Conservation (phyloP, 164 flowering plant genomes). For the Sedum album region DNA sequence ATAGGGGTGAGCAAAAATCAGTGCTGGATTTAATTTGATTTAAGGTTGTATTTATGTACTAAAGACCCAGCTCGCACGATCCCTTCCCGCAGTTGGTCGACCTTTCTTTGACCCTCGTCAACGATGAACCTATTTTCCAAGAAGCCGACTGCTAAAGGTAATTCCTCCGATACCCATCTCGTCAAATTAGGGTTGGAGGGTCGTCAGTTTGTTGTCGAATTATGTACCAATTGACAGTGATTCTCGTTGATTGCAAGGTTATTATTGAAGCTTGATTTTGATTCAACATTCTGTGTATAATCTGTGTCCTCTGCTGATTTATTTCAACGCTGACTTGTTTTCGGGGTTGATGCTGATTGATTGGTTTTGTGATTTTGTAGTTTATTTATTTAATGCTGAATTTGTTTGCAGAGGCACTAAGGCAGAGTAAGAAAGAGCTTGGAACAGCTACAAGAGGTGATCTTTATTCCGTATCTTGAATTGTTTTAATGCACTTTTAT, state of each 20-base stretch:
- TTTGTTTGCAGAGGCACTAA: conserved; percentile 7
- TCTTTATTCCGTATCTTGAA: too few species aligned
- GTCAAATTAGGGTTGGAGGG: neutral
- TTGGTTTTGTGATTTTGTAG: neutral
- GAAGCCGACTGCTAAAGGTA: conserved; percentile 9
- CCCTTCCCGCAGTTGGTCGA: neutral
- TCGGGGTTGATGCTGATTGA: neutral
- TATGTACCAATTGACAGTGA: neutral
- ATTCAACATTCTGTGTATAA: neutral
- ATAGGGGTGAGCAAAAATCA: neutral
- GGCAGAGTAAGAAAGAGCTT: conserved; percentile 8
- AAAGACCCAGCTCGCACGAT: neutral
- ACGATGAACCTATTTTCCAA: conserved; percentile 5
- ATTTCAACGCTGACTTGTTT: neutral
- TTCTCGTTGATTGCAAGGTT: neutral
- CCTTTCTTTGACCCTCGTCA: neutral
- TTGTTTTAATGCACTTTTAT: too few species aligned
- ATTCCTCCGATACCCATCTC: neutral
- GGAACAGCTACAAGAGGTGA: conserved; percentile 9
- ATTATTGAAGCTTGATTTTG: neutral
- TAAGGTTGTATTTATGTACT: neutral
- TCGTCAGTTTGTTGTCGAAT: neutral
- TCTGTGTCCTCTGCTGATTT: neutral
- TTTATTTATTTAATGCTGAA: neutral
- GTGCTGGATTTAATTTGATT: neutral